Evolutionary conservation across 192 early-diverging fungal species (phyloP).

Genomic region (Backusella parvicylindrica): DNA sequence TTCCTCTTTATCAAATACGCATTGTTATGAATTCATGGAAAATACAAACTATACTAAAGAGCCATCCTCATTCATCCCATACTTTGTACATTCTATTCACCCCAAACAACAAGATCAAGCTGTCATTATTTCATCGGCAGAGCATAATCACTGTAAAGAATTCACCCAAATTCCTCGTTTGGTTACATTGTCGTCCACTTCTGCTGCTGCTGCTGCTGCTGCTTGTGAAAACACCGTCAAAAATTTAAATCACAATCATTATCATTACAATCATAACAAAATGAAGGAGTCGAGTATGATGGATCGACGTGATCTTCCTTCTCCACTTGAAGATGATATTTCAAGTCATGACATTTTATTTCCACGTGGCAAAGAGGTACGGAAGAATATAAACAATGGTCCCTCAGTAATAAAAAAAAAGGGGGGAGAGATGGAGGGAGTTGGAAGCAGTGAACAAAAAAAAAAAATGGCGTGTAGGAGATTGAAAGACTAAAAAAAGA

Average conservation of each 20-base stretch:
- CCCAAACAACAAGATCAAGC: not conserved
- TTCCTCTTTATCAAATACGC: not conserved
- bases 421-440: not conserved
- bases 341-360: not conserved
- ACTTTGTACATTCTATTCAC: not conserved
- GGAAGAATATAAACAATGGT: not conserved
- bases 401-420: not conserved
- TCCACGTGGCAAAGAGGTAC: conserved; percentile 3
- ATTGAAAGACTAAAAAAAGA: not conserved
- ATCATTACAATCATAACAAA: not conserved
- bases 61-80: not conserved
- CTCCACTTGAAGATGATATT: not conserved
- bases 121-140: not conserved
- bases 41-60: not conserved
- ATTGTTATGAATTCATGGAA: not conserved
- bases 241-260: not conserved
- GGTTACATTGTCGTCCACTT: not conserved
- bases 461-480: not conserved
- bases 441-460: too few species aligned
- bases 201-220: not conserved
- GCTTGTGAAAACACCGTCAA: not conserved
- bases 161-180: not conserved
- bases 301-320: not conserved
- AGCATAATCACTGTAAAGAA: not conserved
- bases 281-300: not conserved